These are phyloP conservation scores for Taiozyma sp. DNA, from an alignment of 1,139 yeast species.

Conservation along the genomic window DNA sequence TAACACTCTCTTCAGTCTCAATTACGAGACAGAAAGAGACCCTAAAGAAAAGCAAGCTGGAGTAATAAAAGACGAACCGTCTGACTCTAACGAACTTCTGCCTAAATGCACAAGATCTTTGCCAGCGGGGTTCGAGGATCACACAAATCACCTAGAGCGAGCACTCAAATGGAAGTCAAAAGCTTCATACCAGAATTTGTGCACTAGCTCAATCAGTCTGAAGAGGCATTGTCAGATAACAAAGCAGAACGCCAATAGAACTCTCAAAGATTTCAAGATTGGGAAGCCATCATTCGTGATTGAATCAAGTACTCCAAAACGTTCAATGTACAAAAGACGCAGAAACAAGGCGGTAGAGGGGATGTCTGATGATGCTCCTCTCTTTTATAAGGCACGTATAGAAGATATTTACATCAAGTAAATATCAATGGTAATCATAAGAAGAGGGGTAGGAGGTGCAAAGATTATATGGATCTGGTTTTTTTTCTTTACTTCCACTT, in stretches of 20 bases:
- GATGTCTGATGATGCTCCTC: neutral
- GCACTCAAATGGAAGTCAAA: neutral
- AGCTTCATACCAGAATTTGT: neutral
- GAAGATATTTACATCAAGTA: constrained; percentile 1
- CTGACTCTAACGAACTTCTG: neutral
- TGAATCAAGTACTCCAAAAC: neutral
- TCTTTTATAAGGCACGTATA: constrained; percentile 3
- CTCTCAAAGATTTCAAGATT: neutral
- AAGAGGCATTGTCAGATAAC: neutral
- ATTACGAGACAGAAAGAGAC: neutral
- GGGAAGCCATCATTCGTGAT: neutral
- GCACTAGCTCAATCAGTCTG: neutral
- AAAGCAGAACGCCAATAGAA: neutral
- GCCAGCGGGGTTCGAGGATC: neutral
- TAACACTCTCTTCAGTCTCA: neutral
- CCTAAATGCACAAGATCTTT: neutral
- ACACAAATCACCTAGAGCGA: neutral
- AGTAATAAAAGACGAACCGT: neutral
- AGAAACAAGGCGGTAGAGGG: neutral
- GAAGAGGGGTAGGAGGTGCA: neutral
- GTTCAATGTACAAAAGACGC: neutral
- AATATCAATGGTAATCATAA: neutral
- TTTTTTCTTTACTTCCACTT: too few relatives aligned
- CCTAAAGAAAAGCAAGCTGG: neutral
- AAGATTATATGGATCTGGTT: neutral